phyloP scores from a whole-genome alignment of 164 flowering plant species.

The Kalanchoe fedtschenkoi region DNA sequence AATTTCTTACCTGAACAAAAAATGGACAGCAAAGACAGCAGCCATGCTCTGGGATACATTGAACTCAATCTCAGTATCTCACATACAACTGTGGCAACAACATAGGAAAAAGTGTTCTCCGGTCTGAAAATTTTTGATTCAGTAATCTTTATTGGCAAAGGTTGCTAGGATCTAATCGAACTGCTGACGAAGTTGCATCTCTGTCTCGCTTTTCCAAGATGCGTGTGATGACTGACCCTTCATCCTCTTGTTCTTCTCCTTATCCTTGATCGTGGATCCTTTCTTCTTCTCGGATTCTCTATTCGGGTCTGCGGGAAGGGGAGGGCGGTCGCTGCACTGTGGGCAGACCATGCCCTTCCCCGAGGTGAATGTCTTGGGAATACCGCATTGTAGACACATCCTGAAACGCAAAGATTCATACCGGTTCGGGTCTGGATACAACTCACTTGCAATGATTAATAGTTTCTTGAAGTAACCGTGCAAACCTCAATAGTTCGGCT shows the following conservation, averaged over 20 bases:
- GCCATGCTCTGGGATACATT: no score
- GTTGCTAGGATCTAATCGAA: constrained; percentile 91
- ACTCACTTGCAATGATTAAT: background rate
- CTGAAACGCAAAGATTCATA: constrained; percentile 20
- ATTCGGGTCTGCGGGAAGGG: constrained; percentile 32
- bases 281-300: constrained; percentile 41
- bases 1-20: no score
- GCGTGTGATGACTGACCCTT: constrained; percentile 91
- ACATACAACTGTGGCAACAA: no score
- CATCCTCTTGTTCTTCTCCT: constrained; percentile 72
- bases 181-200: constrained; percentile 95
- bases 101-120: no score
- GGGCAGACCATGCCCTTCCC: constrained; percentile 73
- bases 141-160: constrained; percentile 58
- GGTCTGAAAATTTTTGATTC: no score
- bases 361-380: constrained; percentile 69
- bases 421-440: no score
- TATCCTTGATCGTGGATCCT: constrained; percentile 51
- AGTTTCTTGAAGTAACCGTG: background rate
- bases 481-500: constrained; percentile 68
- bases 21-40: no score
- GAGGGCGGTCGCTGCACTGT: constrained; percentile 64
- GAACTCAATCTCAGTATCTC: no score
- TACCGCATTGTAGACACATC: constrained; percentile 85
- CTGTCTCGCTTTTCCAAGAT: constrained; percentile 95